Conservation (phyloP, 176 grass and related monocot genomes). For the Avena sativa region DNA sequence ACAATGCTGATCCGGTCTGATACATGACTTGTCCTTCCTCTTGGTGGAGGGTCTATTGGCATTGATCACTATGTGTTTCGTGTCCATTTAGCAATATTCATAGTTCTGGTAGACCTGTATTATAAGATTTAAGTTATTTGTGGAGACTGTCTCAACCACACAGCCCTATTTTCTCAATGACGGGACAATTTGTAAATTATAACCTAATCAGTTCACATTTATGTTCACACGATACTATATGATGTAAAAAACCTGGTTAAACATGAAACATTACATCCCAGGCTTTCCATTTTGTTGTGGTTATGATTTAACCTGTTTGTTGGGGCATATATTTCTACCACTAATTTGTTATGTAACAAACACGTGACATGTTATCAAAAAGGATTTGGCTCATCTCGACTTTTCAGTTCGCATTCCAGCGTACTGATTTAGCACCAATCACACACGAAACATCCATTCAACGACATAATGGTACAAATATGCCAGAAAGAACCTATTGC, state of each 20-base stretch:
- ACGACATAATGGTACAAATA: not conserved
- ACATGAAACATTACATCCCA: not conserved
- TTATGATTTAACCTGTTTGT: slow-evolving; percentile 7
- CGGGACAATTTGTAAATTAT: not conserved
- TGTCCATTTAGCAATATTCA: slow-evolving; percentile 1
- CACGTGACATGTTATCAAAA: not conserved
- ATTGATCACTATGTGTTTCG: not conserved
- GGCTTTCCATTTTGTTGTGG: slow-evolving; percentile 1
- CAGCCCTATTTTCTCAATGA: not conserved
- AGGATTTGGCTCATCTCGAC: slow-evolving; percentile 24
- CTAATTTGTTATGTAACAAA: slow-evolving; percentile 10
- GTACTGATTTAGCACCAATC: slow-evolving; percentile 8
- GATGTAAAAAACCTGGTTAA: slow-evolving; percentile 10
- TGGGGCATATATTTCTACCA: not conserved
- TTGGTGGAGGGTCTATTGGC: not conserved
- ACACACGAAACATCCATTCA: not conserved
- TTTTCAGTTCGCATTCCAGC: slow-evolving; percentile 14
- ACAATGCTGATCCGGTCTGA: not conserved
- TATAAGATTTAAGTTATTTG: not conserved
- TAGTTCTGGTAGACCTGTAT: not conserved
- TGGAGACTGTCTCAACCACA: not conserved
- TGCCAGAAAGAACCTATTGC: not conserved
- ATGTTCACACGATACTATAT: not conserved
- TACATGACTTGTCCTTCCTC: not conserved
- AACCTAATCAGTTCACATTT: not conserved